Base-by-base conservation (phyloP, 345 rosid species). In the Salix arbutifolia region DNA sequence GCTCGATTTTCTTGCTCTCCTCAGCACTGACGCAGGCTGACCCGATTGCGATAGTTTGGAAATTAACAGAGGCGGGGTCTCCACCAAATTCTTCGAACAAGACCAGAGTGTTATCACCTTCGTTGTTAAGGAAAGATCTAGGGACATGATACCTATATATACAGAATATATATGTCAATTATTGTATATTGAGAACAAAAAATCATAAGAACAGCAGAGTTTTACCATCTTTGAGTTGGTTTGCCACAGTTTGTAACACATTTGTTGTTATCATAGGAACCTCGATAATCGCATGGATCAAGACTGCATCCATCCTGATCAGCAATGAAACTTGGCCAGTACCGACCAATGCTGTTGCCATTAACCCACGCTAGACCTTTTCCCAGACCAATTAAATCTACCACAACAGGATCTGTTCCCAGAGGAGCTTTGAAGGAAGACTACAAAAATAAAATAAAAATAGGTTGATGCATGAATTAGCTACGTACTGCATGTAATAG, bases 211-310 rank as follows among this genome's bases (percentile, higher is more conserved):
- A 46, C 4, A 40, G 12, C 44, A 3, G 14, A 46, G 14, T 46
- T 12, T 33, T 66, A 19, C 87, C 87, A 86, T 85, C 90, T 85
- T 72, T 90, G 93, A 30, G 86, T 82, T 31, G 94, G 87, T 69
- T 89, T 67, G 13, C 92, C 91, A 18, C 95, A 91, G 62, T 87
- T 87, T 13, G 74, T 80, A 0, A 77, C 71, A 35, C 80, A 77
- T 21, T 77, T 77, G 52, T 71, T 77, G n/a, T 71, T 65, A 5
- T 50, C 40, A 16, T 77, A 77, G 2, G 75, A 3, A 8, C 80
- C 80, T 6, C 80, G 73, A 37, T 77, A 77, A 35, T 77, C 75
- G n/a, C 80, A 77, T 13, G 50, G 13, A 8, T 77, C 71, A n/a
- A 3, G 17, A 17, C 28, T 65, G 16, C 80, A 77, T 12, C 50